Evolutionary conservation across 495 filamentous ascomycete genomes (phyloP).

Genomic region (Pyrenopolyporus hunteri): DNA sequence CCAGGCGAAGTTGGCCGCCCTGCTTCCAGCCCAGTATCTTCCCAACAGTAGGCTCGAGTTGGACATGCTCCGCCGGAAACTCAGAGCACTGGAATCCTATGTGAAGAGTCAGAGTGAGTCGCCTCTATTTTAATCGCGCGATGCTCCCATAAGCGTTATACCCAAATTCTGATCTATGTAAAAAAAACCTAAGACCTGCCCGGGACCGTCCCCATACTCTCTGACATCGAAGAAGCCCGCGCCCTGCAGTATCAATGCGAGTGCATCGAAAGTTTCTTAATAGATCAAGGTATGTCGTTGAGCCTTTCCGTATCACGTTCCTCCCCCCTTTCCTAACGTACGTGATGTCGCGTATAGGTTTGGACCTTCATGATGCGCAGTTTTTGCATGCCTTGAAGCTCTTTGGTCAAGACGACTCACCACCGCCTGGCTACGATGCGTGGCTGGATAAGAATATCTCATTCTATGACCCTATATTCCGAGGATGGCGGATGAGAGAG

Average conservation of each 20-base stretch:
- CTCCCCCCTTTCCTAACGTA: slow-evolving; percentile 20
- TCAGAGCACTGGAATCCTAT: slow-evolving; percentile 51
- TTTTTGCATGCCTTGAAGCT: slow-evolving; percentile 51
- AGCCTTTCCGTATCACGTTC: background rate
- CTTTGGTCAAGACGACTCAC: slow-evolving; percentile 47
- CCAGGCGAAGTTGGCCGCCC: slow-evolving; percentile 52
- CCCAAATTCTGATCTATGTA: slow-evolving; percentile 45
- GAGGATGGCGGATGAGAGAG: slow-evolving; percentile 49
- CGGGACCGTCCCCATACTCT: slow-evolving; percentile 50
- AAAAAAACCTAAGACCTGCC: slow-evolving; percentile 45
- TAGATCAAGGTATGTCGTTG: slow-evolving; percentile 53
- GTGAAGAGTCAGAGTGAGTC: slow-evolving; percentile 53
- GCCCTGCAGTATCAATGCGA: slow-evolving; percentile 57
- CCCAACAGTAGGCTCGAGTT: slow-evolving; percentile 52
- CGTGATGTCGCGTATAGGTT: slow-evolving; percentile 39
- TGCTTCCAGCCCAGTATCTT: slow-evolving; percentile 53
- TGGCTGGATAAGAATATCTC: slow-evolving; percentile 56
- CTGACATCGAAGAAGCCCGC: slow-evolving; percentile 57
- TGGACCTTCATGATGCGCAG: slow-evolving; percentile 52
- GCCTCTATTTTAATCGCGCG: slow-evolving; percentile 17
- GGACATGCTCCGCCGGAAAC: slow-evolving; percentile 56
- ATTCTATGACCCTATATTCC: slow-evolving; percentile 53
- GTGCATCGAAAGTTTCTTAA: slow-evolving; percentile 55
- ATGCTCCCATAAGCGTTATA: slow-evolving; percentile 5
- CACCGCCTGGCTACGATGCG: slow-evolving; percentile 49